Base-by-base conservation (phyloP, 1,139 yeast genomes). In the Geotrichum aggregatum region DNA sequence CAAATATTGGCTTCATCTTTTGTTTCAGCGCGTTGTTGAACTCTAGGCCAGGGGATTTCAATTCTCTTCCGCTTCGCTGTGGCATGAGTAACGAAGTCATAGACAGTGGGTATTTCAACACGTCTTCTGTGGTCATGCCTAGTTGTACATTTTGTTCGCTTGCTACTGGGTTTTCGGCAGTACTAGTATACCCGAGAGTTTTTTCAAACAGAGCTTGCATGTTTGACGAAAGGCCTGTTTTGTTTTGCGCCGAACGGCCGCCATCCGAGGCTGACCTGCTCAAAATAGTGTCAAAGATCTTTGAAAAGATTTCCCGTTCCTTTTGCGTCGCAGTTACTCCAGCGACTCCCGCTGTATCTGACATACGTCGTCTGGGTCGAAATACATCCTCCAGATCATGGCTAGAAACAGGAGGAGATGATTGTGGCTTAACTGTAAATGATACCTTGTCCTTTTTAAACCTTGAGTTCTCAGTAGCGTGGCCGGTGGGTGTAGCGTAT, bases 121-220 rank as follows among this genome's bases (percentile, higher is more conserved):
- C 59, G 24, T 58, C 61, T 30, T 56, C 58, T 8, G 54, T 55
- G 8, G 61, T 54, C 48, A 59, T 46, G 31, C 59, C 61, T 36
- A 60, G 44, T 24, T 57, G 55, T 26, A 59, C 59, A 22, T 56
- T 55, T 28, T 44, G 38, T 16, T 34, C 31, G 18, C 39, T 43
- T 45, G 24, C 28, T 14, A 31, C 18, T 18, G 19, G n/a, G 45
- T 44, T 13, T 41, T 41, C 31, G 41, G 35, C 21, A 50, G 18
- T 39, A 21, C 14, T 42, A 8, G 5, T 24, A 24, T 5, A 24
- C 33, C 42, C 46, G 24, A 40, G 50, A 19, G 45, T 43, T 35
- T 52, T 41, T 42, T 61, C 62, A 50, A 62, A 62, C 19, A 62
- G 52, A 21, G 65, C 63, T 40, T 62, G 64, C 41, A 62, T 52